These are phyloP conservation scores for Cucurbita maxima DNA, from an alignment of 306 rosid genomes.

Conservation along the genomic window DNA sequence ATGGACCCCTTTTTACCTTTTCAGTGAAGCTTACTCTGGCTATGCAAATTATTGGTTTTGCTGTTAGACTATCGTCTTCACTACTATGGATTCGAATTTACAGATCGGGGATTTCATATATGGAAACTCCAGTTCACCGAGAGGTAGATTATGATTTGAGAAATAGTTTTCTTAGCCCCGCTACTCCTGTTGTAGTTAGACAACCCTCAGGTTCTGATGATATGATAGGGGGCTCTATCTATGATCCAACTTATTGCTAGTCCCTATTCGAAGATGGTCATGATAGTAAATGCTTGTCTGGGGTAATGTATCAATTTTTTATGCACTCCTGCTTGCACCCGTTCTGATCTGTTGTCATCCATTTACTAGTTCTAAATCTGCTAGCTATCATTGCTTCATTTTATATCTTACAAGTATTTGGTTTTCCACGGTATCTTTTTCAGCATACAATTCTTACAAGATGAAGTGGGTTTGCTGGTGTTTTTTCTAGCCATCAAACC, in stretches of 20 bases:
- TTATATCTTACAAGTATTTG: background rate
- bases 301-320: slow-evolving; percentile 33
- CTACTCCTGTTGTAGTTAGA: slow-evolving; percentile 45
- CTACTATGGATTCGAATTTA: slow-evolving; percentile 92
- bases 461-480: background rate
- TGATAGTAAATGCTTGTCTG: slow-evolving; percentile 29
- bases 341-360: background rate
- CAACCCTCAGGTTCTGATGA: slow-evolving; percentile 66
- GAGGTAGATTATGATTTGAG: slow-evolving; percentile 57
- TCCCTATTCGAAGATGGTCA: slow-evolving; percentile 72
- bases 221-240: slow-evolving; percentile 79
- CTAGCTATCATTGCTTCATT: background rate
- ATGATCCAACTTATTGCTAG: slow-evolving; percentile 70
- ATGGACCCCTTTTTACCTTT: slow-evolving; percentile 38
- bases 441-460: background rate
- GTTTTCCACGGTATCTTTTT: background rate
- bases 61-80: slow-evolving; percentile 61
- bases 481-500: too few relatives aligned
- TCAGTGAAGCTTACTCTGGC: slow-evolving; percentile 77
- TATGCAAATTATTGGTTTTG: slow-evolving; percentile 62
- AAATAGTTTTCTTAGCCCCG: slow-evolving; percentile 75
- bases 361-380: background rate
- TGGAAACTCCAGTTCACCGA: slow-evolving; percentile 37
- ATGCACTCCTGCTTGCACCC: background rate
- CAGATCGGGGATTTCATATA: slow-evolving; percentile 67